These are phyloP conservation scores for Groenewaldozyma auringiensis DNA, from an alignment of 1,139 yeast species.

Conservation along the genomic window DNA sequence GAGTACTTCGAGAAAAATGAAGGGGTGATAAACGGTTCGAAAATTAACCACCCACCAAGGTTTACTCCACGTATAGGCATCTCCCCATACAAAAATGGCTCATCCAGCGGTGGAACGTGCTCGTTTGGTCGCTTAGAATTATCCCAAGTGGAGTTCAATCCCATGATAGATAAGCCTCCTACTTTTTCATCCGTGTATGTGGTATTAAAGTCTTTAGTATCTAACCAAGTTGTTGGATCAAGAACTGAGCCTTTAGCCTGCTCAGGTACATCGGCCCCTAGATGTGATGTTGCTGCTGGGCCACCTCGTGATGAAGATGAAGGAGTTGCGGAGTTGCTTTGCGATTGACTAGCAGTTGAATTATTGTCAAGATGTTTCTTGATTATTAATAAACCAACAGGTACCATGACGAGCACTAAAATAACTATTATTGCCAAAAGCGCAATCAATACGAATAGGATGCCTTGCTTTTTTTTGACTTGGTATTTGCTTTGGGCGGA, in stretches of 20 bases:
- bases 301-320: background rate
- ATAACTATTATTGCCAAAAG: conserved; percentile 17
- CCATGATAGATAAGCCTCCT: conserved; percentile 33
- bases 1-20: conserved; percentile 52
- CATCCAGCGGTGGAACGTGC: conserved; percentile 25
- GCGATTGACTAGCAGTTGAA: background rate
- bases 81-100: conserved; percentile 39
- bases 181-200: conserved; percentile 31
- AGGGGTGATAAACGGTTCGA: conserved; percentile 81
- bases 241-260: conserved; percentile 24
- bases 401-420: conserved; percentile 26
- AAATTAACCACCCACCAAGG: conserved; percentile 85
- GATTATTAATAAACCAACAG: conserved; percentile 28
- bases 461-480: background rate
- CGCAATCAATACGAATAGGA: conserved; percentile 10
- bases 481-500: background rate
- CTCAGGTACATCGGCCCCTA: conserved; percentile 17
- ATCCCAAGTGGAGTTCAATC: conserved; percentile 29
- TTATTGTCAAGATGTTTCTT: conserved; percentile 11
- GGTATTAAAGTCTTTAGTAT: conserved; percentile 29
- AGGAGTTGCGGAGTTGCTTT: conserved; percentile 5
- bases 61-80: conserved; percentile 67
- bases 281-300: background rate
- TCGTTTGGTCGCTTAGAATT: conserved; percentile 25
- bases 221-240: conserved; percentile 31